These are phyloP conservation scores for Hyphopichia buzzinii DNA, from an alignment of 1,139 yeast species.

Conservation along the genomic window DNA sequence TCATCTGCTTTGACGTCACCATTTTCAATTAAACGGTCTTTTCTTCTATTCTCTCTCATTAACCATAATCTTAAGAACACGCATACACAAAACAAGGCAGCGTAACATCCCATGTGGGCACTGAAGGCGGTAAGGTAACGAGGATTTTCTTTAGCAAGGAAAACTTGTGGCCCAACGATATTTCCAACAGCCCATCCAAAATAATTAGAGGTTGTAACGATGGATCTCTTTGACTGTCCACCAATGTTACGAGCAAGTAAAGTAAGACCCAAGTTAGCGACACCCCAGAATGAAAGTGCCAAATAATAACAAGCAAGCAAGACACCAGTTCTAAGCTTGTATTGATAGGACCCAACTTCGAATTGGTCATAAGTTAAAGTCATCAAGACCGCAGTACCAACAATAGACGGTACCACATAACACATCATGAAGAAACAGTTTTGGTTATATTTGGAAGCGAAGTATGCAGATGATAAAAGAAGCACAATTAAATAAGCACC, in stretches of 20 bases:
- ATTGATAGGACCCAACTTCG: neutral
- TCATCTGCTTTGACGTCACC: conserved; percentile 9
- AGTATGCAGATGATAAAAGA: conserved; percentile 9
- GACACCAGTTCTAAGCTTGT: conserved; percentile 2
- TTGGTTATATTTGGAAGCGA: conserved; percentile 8
- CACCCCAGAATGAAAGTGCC: conserved; percentile 10
- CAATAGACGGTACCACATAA: conserved; percentile 10
- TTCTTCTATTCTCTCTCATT: conserved; percentile 13
- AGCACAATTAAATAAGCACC: conserved; percentile 12
- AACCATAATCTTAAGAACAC: conserved; percentile 11
- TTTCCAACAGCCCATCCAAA: conserved; percentile 6
- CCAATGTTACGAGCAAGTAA: conserved; percentile 9
- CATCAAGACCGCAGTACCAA: conserved; percentile 12
- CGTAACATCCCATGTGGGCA: conserved; percentile 9
- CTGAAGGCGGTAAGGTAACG: conserved; percentile 7
- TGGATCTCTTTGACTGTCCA: conserved; percentile 11
- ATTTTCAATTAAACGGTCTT: conserved; percentile 12
- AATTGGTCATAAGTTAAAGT: conserved; percentile 6
- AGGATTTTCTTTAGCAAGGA: conserved; percentile 3
- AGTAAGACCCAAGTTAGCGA: conserved; percentile 6
- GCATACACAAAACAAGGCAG: conserved; percentile 7
- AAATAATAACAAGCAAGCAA: conserved; percentile 8
- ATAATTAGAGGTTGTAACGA: conserved; percentile 7
- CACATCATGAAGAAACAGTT: conserved; percentile 10
- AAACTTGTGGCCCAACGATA: conserved; percentile 2